Evolutionary conservation across 345 rosid species (phyloP).

Genomic region (Hypericum perforatum): DNA sequence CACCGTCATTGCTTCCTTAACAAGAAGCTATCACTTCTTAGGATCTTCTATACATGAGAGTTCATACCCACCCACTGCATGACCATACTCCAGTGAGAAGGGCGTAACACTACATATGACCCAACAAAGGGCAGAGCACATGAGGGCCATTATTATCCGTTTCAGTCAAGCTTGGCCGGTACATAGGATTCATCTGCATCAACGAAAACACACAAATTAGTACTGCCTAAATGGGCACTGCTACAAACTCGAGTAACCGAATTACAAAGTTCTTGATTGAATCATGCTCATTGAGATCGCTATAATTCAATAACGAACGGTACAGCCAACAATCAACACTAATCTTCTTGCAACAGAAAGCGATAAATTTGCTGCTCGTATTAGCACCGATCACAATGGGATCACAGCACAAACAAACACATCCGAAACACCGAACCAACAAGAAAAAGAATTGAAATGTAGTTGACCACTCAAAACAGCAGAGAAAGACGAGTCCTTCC

Average conservation of each 20-base stretch:
- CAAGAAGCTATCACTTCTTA: too few species aligned
- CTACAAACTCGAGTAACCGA: too few species aligned
- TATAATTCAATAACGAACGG: too few species aligned
- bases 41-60: neutral
- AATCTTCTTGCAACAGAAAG: too few species aligned
- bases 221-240: neutral
- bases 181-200: slow-evolving; percentile 67
- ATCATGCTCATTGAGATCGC: too few species aligned
- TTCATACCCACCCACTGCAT: slow-evolving; percentile 88
- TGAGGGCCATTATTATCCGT: slow-evolving; percentile 22
- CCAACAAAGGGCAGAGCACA: slow-evolving; percentile 67
- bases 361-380: too few species aligned
- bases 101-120: slow-evolving; percentile 76
- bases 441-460: neutral
- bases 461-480: slow-evolving; percentile 2
- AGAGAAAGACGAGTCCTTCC: neutral
- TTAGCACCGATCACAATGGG: too few species aligned
- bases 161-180: slow-evolving; percentile 65
- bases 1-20: too few species aligned
- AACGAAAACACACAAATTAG: slow-evolving; percentile 7
- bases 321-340: too few species aligned
- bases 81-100: slow-evolving; percentile 97
- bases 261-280: too few species aligned
- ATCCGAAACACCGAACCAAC: too few species aligned
- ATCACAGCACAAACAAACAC: too few species aligned